Evolutionary conservation across 768 basidiomycete genomes (phyloP).

Genomic region (Rhizopogon sp.): DNA sequence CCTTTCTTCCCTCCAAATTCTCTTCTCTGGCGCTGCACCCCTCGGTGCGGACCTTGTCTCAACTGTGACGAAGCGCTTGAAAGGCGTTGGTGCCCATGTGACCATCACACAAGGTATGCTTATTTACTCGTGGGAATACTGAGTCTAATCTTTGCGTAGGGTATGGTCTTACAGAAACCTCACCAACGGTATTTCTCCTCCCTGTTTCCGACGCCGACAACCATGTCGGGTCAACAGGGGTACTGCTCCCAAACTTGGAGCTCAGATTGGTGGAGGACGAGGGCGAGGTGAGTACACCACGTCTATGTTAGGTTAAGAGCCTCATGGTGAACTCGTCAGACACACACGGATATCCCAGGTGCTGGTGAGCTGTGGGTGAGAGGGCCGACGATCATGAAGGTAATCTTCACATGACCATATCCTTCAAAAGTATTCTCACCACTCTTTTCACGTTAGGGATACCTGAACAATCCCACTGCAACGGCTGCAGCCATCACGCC

Average conservation of each 20-base stretch:
- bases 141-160: conserved; percentile 31
- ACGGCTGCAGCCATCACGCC: conserved; percentile 64
- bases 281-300: conserved; percentile 29
- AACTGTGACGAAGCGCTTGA: conserved; percentile 36
- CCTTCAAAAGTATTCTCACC: neutral
- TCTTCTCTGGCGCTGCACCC: conserved; percentile 81
- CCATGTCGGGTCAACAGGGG: conserved; percentile 64
- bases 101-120: conserved; percentile 48
- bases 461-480: conserved; percentile 66
- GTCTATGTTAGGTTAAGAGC: neutral
- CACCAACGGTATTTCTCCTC: conserved; percentile 62
- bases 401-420: conserved; percentile 12
- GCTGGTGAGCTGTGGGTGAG: conserved; percentile 81
- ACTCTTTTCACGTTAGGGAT: conserved; percentile 46
- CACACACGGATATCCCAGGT: conserved; percentile 28
- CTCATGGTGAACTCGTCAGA: conserved; percentile 9
- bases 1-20: conserved; percentile 47
- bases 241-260: conserved; percentile 70
- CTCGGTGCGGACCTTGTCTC: conserved; percentile 58
- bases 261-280: conserved; percentile 66
- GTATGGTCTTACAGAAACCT: conserved; percentile 81
- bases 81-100: conserved; percentile 36
- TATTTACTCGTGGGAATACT: neutral
- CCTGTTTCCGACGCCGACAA: conserved; percentile 34
- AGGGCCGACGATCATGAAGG: conserved; percentile 80